Evolutionary conservation across 352 stramenopile species (phyloP).

Genomic region (Phytopythium boreale): DNA sequence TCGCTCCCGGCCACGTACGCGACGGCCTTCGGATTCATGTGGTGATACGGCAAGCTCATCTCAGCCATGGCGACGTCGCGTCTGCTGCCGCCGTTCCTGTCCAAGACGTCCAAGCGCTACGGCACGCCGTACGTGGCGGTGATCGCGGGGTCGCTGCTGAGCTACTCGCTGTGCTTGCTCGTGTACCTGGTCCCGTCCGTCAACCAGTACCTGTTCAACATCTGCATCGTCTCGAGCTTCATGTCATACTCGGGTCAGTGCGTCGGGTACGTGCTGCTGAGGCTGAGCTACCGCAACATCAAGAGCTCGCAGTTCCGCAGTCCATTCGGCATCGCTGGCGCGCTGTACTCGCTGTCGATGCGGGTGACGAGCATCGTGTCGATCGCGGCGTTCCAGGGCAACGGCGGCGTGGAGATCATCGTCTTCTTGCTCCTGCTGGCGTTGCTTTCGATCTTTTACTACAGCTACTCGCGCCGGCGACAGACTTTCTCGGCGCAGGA

Average conservation of each 20-base stretch:
- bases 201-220: constrained; percentile 25
- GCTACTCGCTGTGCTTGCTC: constrained; percentile 32
- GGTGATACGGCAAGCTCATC: constrained; percentile 53
- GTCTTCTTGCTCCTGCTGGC: constrained; percentile 16
- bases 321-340: constrained; percentile 29
- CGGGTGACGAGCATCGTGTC: constrained; percentile 27
- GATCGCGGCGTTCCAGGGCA: constrained; percentile 25
- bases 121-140: constrained; percentile 24
- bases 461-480: constrained; percentile 26
- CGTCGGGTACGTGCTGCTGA: constrained; percentile 40
- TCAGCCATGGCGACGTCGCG: constrained; percentile 40
- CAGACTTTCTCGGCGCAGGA: constrained; percentile 42
- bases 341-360: constrained; percentile 26
- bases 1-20: constrained; percentile 50
- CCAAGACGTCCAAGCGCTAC: constrained; percentile 10
- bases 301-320: constrained; percentile 37
- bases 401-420: constrained; percentile 19
- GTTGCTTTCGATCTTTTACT: constrained; percentile 31
- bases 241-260: constrained; percentile 41
- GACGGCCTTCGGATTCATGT: constrained; percentile 53
- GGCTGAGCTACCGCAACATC: constrained; percentile 41
- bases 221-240: constrained; percentile 33
- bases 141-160: constrained; percentile 18
- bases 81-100: constrained; percentile 29
- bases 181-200: constrained; percentile 25